Evolutionary conservation across 805 yeast genomes (phyloP).

Genomic region (Danielozyma ontarioensis): DNA sequence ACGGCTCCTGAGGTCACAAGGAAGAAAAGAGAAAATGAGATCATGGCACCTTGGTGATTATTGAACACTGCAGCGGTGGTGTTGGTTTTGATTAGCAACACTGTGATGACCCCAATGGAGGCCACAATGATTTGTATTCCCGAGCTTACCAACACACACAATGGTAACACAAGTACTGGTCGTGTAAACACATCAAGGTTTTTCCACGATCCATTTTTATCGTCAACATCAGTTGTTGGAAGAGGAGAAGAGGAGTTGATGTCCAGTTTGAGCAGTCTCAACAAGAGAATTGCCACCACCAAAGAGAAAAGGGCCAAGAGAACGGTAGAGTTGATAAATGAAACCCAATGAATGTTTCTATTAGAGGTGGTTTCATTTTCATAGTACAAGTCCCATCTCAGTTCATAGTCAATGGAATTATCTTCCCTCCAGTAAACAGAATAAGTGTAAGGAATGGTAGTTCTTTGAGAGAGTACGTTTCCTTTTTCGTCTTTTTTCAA

Average conservation of each 20-base stretch:
- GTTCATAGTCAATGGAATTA: slow-evolving; percentile 52
- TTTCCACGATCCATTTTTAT: slow-evolving; percentile 38
- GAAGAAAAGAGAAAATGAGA: slow-evolving; percentile 53
- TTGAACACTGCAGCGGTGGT: slow-evolving; percentile 57
- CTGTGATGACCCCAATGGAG: slow-evolving; percentile 52
- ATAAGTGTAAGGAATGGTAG: slow-evolving; percentile 69
- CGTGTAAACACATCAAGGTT: slow-evolving; percentile 50
- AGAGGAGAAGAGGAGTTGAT: slow-evolving; percentile 29
- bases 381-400: slow-evolving; percentile 72
- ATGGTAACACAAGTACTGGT: slow-evolving; percentile 44
- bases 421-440: slow-evolving; percentile 90
- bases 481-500: slow-evolving; percentile 19
- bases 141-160: slow-evolving; percentile 60
- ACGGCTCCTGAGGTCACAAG: slow-evolving; percentile 68
- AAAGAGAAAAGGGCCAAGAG: slow-evolving; percentile 57
- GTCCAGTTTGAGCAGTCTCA: slow-evolving; percentile 51
- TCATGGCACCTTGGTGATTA: slow-evolving; percentile 60
- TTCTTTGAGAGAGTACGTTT: slow-evolving; percentile 21
- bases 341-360: slow-evolving; percentile 67
- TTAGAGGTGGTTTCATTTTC: slow-evolving; percentile 44
- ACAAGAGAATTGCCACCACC: slow-evolving; percentile 58
- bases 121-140: slow-evolving; percentile 73
- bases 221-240: slow-evolving; percentile 7
- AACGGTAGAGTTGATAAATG: slow-evolving; percentile 66
- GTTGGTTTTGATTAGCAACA: slow-evolving; percentile 33